phyloP scores from a whole-genome alignment of 306 rosid genomes.

The Begonia masoniana region DNA sequence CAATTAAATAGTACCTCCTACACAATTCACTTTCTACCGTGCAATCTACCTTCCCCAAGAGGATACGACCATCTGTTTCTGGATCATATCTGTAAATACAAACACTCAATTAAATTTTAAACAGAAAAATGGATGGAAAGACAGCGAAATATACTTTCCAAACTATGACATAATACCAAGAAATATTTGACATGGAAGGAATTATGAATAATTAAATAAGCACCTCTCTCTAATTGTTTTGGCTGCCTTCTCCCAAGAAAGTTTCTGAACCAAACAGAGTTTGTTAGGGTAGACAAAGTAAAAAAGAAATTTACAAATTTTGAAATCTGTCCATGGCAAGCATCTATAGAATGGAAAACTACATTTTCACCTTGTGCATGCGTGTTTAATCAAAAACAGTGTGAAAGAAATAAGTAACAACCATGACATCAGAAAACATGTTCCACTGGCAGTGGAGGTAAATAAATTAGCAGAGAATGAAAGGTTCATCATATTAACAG shows the following conservation, averaged over 20 bases:
- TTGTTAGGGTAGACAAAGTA: background rate
- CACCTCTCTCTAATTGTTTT: constrained; percentile 74
- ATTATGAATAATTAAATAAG: background rate
- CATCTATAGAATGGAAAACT: background rate
- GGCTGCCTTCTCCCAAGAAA: constrained; percentile 95
- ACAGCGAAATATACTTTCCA: no score
- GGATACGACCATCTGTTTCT: constrained; percentile 80
- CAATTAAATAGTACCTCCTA: constrained; percentile 39
- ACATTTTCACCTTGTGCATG: no score
- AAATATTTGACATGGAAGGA: no score
- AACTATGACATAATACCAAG: no score
- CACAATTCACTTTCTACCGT: constrained; percentile 70
- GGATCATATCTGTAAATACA: constrained; percentile 70
- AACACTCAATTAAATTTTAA: constrained; percentile 1
- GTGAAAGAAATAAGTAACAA: no score
- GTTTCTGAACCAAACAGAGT: constrained; percentile 49
- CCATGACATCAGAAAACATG: no score
- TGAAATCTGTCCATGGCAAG: background rate
- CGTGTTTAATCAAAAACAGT: no score
- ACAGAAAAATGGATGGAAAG: background rate
- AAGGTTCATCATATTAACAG: no score
- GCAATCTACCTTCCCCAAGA: constrained; percentile 82
- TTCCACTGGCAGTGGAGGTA: no score
- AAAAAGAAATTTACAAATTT: background rate
- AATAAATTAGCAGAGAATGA: no score